Conservation (phyloP, 2,329 filamentous ascomycete species). For the Cyphellophora attinorum region DNA sequence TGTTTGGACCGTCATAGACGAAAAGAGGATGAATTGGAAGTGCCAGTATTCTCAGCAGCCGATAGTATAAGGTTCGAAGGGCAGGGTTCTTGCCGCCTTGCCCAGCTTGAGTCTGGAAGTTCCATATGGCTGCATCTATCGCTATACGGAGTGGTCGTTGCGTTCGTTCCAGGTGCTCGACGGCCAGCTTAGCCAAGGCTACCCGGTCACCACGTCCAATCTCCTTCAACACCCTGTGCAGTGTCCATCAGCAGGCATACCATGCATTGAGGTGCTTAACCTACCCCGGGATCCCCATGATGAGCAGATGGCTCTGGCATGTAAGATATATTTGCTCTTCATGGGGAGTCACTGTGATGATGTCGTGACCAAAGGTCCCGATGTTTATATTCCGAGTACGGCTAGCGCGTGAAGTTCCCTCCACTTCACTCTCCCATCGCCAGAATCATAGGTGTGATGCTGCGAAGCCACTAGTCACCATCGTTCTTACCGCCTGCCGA, state of each 20-base stretch:
- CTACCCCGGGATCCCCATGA: conserved; percentile 39
- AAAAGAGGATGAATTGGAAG: conserved; percentile 80
- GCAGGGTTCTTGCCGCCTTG: conserved; percentile 84
- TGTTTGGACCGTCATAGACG: conserved; percentile 79
- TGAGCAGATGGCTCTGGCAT: too few relatives aligned
- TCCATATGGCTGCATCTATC: conserved; percentile 94
- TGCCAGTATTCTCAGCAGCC: conserved; percentile 65
- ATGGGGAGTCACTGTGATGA: too few relatives aligned
- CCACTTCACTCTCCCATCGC: too few relatives aligned
- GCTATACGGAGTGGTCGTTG: conserved; percentile 72
- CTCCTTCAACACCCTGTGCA: conserved; percentile 71
- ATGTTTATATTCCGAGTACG: too few relatives aligned
- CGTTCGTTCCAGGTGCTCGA: conserved; percentile 62
- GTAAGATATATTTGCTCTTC: too few relatives aligned
- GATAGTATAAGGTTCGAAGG: conserved; percentile 84
- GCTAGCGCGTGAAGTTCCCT: too few relatives aligned
- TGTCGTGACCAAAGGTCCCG: too few relatives aligned
- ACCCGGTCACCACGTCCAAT: conserved; percentile 72
- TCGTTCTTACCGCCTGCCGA: too few relatives aligned
- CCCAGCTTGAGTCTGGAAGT: conserved; percentile 82
- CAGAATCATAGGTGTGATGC: too few relatives aligned
- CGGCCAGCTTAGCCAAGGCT: conserved; percentile 71
- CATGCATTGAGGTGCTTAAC: conserved; percentile 15
- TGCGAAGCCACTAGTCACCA: too few relatives aligned
- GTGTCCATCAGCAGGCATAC: conserved; percentile 4